Base-by-base conservation (phyloP, 1,139 yeast species). In the Wickerhamomyces sp. region DNA sequence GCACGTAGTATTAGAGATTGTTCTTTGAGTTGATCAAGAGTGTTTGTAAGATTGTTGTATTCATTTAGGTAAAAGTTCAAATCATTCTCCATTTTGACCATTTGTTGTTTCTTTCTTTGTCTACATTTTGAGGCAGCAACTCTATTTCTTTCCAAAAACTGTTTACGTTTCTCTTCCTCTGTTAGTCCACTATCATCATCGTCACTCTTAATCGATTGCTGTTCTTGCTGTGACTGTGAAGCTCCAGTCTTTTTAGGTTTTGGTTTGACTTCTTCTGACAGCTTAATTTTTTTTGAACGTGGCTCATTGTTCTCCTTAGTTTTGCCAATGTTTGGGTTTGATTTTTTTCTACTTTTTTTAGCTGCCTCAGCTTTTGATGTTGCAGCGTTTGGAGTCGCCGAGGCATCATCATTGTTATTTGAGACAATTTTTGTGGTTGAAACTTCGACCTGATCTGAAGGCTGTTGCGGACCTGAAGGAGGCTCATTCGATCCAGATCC, bases 51-150 rank as follows among this genome's bases (percentile, higher is more conserved):
- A 42, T 79, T 79, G 36, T 84, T 77, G 64, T 88, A 90, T 47
- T 91, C 94, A 13, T 75, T 65, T 23, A 88, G 76, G 63, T 81
- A 88, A 56, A 78, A 83, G 33, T 73, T 74, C 64, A 77, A 73
- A 61, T 90, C 95, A 41, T 76, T 80, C 63, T 91, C 95, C 78
- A 93, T 83, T 55, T 84, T 85, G 48, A 79, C 83, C 38, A 89
- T 77, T 73, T 87, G 84, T 62, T 88, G 91, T 68, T 94, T 93
- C 74, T 93, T 94, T 45, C 97, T 78, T 65, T 88, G 95, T 48
- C 99, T 79, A 69, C 98, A 94, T 65, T 90, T 91, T 36, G 94
- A 81, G 0, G 99, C 99, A 0, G 99, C 99, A 13, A 93, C 80
- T 50, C 99, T 75, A 64, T 93, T 93, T 51, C 98, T 74, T 63